Percentiles rank a stretch among this genome's conserved stretches.
Conservation (phyloP, 441 rosid species). For the Flueggea neowawraea region DNA sequence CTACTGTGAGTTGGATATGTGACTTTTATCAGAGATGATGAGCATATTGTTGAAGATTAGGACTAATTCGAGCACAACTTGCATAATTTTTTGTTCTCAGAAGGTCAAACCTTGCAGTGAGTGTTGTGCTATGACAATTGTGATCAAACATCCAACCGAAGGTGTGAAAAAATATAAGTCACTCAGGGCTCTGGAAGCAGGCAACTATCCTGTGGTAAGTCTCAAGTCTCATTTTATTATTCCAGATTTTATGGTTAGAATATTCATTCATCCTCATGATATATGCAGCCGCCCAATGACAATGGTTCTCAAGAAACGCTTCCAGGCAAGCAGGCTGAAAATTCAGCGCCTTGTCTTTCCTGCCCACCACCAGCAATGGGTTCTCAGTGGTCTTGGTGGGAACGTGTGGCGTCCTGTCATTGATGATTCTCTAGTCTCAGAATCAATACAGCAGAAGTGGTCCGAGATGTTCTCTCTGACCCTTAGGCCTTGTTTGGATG, state of each 20-base stretch:
- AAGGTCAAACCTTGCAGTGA: neutral
- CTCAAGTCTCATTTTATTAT: no score
- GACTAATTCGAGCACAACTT: neutral
- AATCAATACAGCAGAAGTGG: conserved; percentile 39
- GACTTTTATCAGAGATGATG: no score
- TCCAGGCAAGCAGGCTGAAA: conserved; percentile 7
- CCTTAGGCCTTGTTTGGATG: no score
- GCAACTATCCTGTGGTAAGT: conserved; percentile 1
- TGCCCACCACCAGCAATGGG: conserved; percentile 52
- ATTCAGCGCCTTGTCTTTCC: conserved; percentile 11
- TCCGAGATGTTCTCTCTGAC: conserved; percentile 31
- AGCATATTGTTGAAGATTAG: no score
- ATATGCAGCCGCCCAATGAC: conserved; percentile 18
- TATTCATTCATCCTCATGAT: neutral
- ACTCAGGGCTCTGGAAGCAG: conserved; percentile 4
- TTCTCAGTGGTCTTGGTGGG: conserved; percentile 40
- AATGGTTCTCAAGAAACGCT: conserved; percentile 15
- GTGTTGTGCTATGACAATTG: conserved; percentile 8
- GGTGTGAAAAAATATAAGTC: conserved; percentile 1
- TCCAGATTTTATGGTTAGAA: neutral
- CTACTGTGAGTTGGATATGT: conserved; percentile 7
- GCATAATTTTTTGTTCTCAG: conserved; percentile 9
- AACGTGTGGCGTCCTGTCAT: conserved; percentile 34
- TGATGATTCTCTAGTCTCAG: conserved; percentile 33
- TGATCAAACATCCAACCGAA: conserved; percentile 1